phyloP scores from a whole-genome alignment of 371 early-diverging fungal species.

The Syncephalastrum contaminatum region DNA sequence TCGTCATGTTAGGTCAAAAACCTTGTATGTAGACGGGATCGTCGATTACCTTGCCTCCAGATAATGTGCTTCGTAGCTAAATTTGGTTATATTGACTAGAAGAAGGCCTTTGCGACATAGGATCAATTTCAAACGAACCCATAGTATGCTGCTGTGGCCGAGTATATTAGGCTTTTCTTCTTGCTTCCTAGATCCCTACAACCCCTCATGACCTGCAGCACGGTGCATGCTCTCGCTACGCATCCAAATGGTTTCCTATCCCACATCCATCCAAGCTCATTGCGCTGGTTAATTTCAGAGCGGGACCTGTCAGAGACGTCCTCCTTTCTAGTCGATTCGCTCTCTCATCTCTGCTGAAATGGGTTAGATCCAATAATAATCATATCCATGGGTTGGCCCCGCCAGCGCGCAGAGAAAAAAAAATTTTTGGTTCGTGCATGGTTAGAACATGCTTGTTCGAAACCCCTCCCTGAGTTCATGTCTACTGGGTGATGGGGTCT shows the following conservation, averaged over 20 bases:
- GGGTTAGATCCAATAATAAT: too few species aligned
- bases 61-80: constrained; percentile 30
- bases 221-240: constrained; percentile 9
- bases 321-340: too few species aligned
- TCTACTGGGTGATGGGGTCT: too few species aligned
- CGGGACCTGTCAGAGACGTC: neutral
- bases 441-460: too few species aligned
- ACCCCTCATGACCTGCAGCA: constrained; percentile 9
- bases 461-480: too few species aligned
- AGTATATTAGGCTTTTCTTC: constrained; percentile 4
- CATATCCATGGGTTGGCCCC: too few species aligned
- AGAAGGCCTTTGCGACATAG: constrained; percentile 28
- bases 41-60: constrained; percentile 13
- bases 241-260: constrained; percentile 1
- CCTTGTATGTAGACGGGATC: constrained; percentile 23
- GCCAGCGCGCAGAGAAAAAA: too few species aligned
- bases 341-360: too few species aligned
- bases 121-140: constrained; percentile 44
- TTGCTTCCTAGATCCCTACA: constrained; percentile 5
- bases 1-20: constrained; percentile 13
- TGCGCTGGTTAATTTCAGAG: neutral
- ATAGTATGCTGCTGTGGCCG: constrained; percentile 17
- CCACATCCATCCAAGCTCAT: neutral
- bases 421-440: too few species aligned
- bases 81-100: constrained; percentile 44